Percentiles rank a stretch among this genome's conserved stretches.
phyloP scores from a whole-genome alignment of 1,139 yeast genomes.

The Lizanozyma gosingica region DNA sequence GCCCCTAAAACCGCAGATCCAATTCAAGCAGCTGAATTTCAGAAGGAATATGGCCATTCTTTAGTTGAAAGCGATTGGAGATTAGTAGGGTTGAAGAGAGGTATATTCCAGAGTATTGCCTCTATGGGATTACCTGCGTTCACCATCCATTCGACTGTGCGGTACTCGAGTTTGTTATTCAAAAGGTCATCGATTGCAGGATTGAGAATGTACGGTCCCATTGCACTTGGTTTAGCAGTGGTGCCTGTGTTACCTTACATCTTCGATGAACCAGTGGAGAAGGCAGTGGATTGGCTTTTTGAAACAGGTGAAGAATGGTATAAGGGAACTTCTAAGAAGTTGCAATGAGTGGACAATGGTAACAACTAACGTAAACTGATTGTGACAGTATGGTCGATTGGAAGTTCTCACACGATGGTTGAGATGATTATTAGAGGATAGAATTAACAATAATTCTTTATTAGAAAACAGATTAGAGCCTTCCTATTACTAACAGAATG shows the following conservation, averaged over 20 bases:
- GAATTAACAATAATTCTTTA: no score
- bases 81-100: constrained; percentile 56
- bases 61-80: constrained; percentile 48
- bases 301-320: constrained; percentile 44
- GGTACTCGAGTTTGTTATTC: constrained; percentile 54
- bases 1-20: constrained; percentile 36
- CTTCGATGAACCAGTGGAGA: constrained; percentile 79
- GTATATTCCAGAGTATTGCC: constrained; percentile 71
- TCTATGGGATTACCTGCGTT: constrained; percentile 85
- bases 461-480: no score
- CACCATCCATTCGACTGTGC: constrained; percentile 73
- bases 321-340: constrained; percentile 6
- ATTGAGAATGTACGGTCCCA: constrained; percentile 64
- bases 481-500: no score
- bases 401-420: no score
- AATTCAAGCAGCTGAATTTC: constrained; percentile 27
- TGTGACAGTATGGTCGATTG: no score
- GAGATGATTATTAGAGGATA: no score
- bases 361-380: no score
- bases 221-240: constrained; percentile 63
- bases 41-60: constrained; percentile 14
- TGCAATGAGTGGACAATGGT: not conserved
- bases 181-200: constrained; percentile 31
- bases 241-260: constrained; percentile 74
- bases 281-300: constrained; percentile 54